Base-by-base conservation (phyloP, 2,329 filamentous ascomycete genomes). In the Xenosphaeropsis pyriputrescens region DNA sequence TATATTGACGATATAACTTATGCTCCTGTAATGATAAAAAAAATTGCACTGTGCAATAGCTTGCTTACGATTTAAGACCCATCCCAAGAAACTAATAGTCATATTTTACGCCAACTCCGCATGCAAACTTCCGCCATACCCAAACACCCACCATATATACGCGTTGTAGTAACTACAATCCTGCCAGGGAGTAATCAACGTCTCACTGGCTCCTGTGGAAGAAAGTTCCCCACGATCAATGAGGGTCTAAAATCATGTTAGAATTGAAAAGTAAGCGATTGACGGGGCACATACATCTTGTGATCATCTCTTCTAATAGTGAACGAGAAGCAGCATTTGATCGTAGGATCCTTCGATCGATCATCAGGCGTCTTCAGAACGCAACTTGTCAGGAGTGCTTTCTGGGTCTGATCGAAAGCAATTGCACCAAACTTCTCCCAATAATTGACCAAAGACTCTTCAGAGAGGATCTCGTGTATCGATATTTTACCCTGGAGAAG, bases 341-440 rank as follows among this genome's bases (percentile, higher is more conserved):
- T 79, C 30, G 83, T 76, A 15, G 80, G 74, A 38, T 80, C 73
- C 33, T 75, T 74, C 3, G 79, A 75, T 42, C 71, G 71, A 36
- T 75, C 68, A 45, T 76, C 73, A 3, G 84, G 88, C 47, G 78
- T 88, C 59, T 94, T 94, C 43, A 98, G 63, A 9, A 84, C 81
- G 56, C 91, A 98, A 47, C 84, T 89, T 16, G 91, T 98, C 47
- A 98, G 66, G 51, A 98, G 85, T 16, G 89, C 93, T 57, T 98
- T 94, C 55, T 96, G 91, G 8, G 75, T 79, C 40, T 80, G 76
- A 54, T 98, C 91, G 58, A 98, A 98, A 8, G 91, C 93, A 50
- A 98, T 96, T 5, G 86, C 89, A 36, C 89, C 88, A 53, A 98
- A 98, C 53, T 98, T 94, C 60, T 98, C 91, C 91, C 91, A 98